Conservation (phyloP, 164 flowering plant genomes). For the Tinospora cordifolia region DNA sequence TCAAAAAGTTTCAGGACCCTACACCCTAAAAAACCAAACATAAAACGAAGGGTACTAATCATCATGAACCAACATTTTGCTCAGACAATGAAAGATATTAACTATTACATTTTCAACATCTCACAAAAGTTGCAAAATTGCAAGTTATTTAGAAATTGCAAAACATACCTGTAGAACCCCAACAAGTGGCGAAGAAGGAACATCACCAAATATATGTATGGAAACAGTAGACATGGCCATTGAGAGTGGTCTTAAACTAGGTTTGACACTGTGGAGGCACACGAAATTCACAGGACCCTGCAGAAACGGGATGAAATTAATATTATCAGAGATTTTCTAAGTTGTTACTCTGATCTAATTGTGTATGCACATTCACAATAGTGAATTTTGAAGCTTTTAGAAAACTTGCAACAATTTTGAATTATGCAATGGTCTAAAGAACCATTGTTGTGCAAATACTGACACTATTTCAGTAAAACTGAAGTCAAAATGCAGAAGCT, state of each 20-base stretch:
- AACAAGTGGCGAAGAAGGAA: slow-evolving; percentile 86
- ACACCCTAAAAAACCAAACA: no score
- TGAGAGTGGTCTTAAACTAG: slow-evolving; percentile 70
- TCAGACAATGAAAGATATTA: neutral
- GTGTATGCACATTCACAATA: neutral
- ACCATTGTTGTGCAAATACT: neutral
- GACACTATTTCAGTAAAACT: neutral
- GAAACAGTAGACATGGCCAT: slow-evolving; percentile 81
- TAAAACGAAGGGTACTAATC: no score
- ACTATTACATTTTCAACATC: neutral
- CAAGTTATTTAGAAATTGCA: neutral
- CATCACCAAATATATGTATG: slow-evolving; percentile 84
- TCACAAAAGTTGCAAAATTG: neutral
- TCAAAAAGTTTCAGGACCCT: no score
- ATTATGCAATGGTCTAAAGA: neutral
- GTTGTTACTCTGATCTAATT: neutral
- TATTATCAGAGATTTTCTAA: neutral
- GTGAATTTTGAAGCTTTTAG: neutral
- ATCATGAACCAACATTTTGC: neutral
- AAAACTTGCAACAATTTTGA: neutral
- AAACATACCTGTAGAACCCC: slow-evolving; percentile 71
- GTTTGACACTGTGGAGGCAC: slow-evolving; percentile 71
- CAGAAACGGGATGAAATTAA: slow-evolving; percentile 6
- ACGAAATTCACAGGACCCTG: slow-evolving; percentile 87
- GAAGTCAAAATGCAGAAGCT: neutral